Evolutionary conservation across 106 monocot species (phyloP).

Genomic region (Apostasia shenzhenica): DNA sequence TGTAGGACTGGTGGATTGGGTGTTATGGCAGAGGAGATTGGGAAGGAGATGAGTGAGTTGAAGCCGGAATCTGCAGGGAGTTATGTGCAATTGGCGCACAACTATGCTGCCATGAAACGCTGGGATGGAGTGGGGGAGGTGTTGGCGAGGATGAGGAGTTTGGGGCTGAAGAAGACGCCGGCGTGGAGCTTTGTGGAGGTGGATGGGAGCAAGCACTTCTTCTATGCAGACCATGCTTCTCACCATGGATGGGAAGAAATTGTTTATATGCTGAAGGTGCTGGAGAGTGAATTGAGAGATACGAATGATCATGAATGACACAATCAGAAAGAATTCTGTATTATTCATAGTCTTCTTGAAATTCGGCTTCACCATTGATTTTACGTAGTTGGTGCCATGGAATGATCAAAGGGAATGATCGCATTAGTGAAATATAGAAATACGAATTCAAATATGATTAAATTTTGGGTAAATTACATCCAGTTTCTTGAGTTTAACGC

Average conservation of each 20-base stretch:
- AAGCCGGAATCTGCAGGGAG: conserved; percentile 40
- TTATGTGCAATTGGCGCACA: conserved; percentile 60
- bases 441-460: too few relatives aligned
- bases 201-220: conserved; percentile 31
- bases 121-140: conserved; percentile 55
- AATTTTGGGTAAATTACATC: too few relatives aligned
- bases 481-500: too few relatives aligned
- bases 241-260: conserved; percentile 31
- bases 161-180: conserved; percentile 65
- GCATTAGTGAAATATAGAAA: too few relatives aligned
- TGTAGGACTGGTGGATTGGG: conserved; percentile 23
- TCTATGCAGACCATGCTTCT: conserved; percentile 45
- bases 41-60: conserved; percentile 28
- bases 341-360: too few relatives aligned
- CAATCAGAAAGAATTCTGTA: too few relatives aligned
- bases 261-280: conserved; percentile 19
- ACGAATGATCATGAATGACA: background rate
- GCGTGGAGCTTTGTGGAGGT: conserved; percentile 73
- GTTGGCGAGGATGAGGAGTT: conserved; percentile 37
- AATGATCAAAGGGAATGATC: too few relatives aligned
- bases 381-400: too few relatives aligned
- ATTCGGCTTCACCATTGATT: too few relatives aligned
- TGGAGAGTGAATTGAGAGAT: conserved; percentile 42
- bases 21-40: conserved; percentile 34
- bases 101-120: conserved; percentile 35